These are phyloP conservation scores for Ceratocystiopsis minuta DNA, from an alignment of 2,329 filamentous ascomycete genomes.

Conservation along the genomic window DNA sequence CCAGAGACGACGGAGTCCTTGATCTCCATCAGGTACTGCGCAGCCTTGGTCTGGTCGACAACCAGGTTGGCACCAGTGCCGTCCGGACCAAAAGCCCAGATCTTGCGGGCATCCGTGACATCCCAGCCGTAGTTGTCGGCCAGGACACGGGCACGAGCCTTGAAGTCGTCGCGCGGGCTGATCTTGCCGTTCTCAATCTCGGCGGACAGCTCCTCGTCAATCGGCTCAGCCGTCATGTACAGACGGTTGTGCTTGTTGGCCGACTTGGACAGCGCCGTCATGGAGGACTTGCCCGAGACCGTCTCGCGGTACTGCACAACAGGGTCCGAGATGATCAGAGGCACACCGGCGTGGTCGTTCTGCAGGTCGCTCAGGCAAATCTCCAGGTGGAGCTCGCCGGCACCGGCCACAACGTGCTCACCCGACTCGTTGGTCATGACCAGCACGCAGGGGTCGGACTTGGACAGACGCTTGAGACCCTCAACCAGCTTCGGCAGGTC, in stretches of 20 bases:
- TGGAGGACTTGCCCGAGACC: slow-evolving; percentile 67
- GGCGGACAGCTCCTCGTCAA: slow-evolving; percentile 77
- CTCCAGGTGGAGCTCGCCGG: slow-evolving; percentile 97
- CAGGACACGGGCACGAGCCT: slow-evolving; percentile 86
- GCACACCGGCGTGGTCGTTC: slow-evolving; percentile 97
- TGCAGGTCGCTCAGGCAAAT: slow-evolving; percentile 99
- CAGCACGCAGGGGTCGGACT: slow-evolving; percentile 97
- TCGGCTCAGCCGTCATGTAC: slow-evolving; percentile 81
- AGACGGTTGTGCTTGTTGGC: slow-evolving; percentile 99
- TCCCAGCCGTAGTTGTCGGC: slow-evolving; percentile 98
- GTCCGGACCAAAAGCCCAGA: slow-evolving; percentile 99
- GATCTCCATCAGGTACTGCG: slow-evolving; percentile 99
- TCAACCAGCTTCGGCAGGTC: slow-evolving; percentile 99
- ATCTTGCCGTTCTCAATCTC: slow-evolving; percentile 90
- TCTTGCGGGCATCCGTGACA: slow-evolving; percentile 99
- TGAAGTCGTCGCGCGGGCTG: slow-evolving; percentile 92
- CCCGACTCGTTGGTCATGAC: slow-evolving; percentile 78
- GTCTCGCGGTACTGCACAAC: slow-evolving; percentile 99
- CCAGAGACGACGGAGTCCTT: slow-evolving; percentile 99
- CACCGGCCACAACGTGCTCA: slow-evolving; percentile 98
- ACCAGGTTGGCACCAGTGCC: slow-evolving; percentile 96
- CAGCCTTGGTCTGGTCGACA: slow-evolving; percentile 99
- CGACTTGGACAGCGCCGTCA: slow-evolving; percentile 95
- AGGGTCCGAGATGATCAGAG: slow-evolving; percentile 92
- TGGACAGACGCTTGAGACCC: slow-evolving; percentile 99